Conservation (phyloP, 108 stramenopile species). For the Nannochloropsis oceanica region DNA sequence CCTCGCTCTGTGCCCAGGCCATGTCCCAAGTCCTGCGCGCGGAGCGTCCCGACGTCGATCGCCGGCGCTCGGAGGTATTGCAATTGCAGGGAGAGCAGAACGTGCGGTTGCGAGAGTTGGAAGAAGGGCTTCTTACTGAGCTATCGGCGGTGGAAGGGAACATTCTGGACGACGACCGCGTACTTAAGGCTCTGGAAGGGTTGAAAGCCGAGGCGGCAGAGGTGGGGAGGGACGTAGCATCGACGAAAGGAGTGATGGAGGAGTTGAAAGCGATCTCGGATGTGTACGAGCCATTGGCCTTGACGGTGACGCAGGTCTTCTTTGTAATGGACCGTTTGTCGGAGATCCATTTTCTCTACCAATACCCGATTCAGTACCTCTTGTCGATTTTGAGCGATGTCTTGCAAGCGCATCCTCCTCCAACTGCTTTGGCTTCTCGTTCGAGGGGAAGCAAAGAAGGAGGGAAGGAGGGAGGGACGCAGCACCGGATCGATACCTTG, state of each 20-base stretch:
- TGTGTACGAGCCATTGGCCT: slow-evolving; percentile 68
- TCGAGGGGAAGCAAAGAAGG: slow-evolving; percentile 7
- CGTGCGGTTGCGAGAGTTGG: slow-evolving; percentile 78
- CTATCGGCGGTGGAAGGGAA: slow-evolving; percentile 86
- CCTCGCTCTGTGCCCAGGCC: slow-evolving; percentile 65
- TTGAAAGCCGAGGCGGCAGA: slow-evolving; percentile 85
- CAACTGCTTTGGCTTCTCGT: background rate
- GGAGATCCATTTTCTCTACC: slow-evolving; percentile 34
- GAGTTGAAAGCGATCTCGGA: slow-evolving; percentile 64
- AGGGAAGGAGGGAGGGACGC: slow-evolving; percentile 3
- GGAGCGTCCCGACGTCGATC: slow-evolving; percentile 85
- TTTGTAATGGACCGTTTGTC: slow-evolving; percentile 28
- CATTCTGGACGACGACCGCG: slow-evolving; percentile 88
- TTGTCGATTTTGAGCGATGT: slow-evolving; percentile 62
- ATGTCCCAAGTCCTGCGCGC: slow-evolving; percentile 58
- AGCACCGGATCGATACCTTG: slow-evolving; percentile 15
- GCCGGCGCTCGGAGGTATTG: slow-evolving; percentile 56
- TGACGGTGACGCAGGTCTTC: slow-evolving; percentile 47
- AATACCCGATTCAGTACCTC: slow-evolving; percentile 48
- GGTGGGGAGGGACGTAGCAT: slow-evolving; percentile 75
- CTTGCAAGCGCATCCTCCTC: slow-evolving; percentile 26
- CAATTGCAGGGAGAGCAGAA: slow-evolving; percentile 86
- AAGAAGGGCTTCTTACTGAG: slow-evolving; percentile 79
- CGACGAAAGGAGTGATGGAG: slow-evolving; percentile 68
- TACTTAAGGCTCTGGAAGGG: slow-evolving; percentile 82